A percentile compares a stretch with the other conserved stretches of the same genome.
These are phyloP conservation scores for Populus hybrid DNA, from an alignment of 441 rosid genomes.

Conservation along the genomic window DNA sequence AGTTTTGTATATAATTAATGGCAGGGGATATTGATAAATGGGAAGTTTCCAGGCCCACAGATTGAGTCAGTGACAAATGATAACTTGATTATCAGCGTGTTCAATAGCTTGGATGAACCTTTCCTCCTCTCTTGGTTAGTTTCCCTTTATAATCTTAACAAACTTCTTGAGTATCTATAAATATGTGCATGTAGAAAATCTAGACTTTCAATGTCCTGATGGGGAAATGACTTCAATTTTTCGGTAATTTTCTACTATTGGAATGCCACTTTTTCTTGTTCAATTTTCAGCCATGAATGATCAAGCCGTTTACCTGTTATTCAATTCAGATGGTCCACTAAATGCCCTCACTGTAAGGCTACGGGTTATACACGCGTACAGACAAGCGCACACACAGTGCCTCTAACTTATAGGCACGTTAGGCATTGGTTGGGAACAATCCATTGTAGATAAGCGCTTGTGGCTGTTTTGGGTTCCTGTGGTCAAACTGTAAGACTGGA, in stretches of 20 bases:
- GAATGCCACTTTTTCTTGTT: not conserved
- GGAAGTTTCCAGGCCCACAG: constrained; percentile 73
- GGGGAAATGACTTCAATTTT: not conserved
- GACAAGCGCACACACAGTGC: not conserved
- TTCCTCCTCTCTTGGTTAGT: constrained; percentile 68
- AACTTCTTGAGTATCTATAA: not conserved
- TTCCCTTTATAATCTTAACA: not conserved
- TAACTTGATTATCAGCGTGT: constrained; percentile 63
- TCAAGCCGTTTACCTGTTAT: no score
- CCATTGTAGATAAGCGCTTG: not conserved
- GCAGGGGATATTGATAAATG: constrained; percentile 75
- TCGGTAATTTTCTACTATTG: not conserved
- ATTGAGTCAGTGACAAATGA: constrained; percentile 63
- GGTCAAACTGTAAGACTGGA: not conserved
- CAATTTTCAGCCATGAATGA: not conserved
- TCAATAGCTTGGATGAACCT: constrained; percentile 65
- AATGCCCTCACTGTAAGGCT: not conserved
- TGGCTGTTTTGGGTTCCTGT: not conserved
- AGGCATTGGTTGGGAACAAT: not conserved
- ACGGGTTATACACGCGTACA: not conserved
- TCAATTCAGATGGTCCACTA: no score
- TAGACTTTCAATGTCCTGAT: not conserved
- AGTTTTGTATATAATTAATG: constrained; percentile 9
- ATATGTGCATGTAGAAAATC: not conserved
- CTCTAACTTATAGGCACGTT: not conserved